Evolutionary conservation across 495 filamentous ascomycete genomes (phyloP).

Genomic region (Neurospora hispaniola): DNA sequence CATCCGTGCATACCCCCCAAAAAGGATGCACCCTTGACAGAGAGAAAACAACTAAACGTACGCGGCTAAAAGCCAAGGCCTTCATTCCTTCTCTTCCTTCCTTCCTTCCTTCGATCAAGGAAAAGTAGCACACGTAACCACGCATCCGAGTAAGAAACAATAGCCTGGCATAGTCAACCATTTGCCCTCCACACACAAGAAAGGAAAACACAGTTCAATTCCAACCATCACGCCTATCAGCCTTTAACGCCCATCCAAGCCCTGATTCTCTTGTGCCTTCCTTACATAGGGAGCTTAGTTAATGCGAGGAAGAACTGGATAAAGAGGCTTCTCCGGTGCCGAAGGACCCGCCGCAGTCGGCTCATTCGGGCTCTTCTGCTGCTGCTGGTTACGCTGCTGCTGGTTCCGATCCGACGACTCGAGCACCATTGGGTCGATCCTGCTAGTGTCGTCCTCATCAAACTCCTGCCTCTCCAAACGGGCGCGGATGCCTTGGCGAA

Average conservation of each 20-base stretch:
- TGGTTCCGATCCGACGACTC: slow-evolving; percentile 3
- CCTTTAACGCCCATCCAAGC: background rate
- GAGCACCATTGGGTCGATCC: slow-evolving; percentile 20
- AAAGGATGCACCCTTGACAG: no score
- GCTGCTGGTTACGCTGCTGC: slow-evolving; percentile 1
- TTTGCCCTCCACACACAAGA: background rate
- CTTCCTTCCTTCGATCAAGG: background rate
- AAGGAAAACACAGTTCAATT: background rate
- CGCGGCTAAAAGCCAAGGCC: background rate
- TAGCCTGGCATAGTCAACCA: background rate
- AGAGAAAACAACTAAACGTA: no score
- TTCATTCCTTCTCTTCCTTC: background rate
- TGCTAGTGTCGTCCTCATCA: slow-evolving; percentile 27
- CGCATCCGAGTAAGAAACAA: background rate
- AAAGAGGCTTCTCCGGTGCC: slow-evolving; percentile 6
- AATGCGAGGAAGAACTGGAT: slow-evolving; percentile 10
- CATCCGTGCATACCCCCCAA: no score
- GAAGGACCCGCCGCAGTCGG: background rate
- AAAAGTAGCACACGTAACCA: background rate
- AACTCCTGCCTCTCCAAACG: slow-evolving; percentile 56
- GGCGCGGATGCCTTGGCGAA: slow-evolving; percentile 57
- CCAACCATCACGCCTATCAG: background rate
- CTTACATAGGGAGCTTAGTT: background rate
- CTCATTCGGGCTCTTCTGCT: background rate
- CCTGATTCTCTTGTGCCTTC: background rate